Evolutionary conservation across 2,329 filamentous ascomycete genomes (phyloP).

Genomic region (Apiospora pterosperma): DNA sequence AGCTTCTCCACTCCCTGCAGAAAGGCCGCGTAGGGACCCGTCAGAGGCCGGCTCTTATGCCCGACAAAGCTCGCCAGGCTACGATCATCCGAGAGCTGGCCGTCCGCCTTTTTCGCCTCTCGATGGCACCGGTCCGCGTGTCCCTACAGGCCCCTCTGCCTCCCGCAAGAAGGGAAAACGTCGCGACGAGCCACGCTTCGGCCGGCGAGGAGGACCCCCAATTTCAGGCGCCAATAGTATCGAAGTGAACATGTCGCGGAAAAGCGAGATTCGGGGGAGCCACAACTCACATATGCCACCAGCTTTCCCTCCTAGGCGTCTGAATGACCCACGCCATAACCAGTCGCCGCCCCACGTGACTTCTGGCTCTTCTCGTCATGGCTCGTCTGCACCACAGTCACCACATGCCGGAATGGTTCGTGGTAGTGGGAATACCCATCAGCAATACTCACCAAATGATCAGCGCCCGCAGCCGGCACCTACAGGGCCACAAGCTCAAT

Average conservation of each 20-base stretch:
- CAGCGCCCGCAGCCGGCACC: conserved; percentile 62
- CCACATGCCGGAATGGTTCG: conserved; percentile 52
- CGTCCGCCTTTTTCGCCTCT: conserved; percentile 24
- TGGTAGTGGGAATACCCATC: conserved; percentile 47
- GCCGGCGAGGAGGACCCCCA: conserved; percentile 28
- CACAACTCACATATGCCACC: conserved; percentile 30
- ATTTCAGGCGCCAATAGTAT: conserved; percentile 46
- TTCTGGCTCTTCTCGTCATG: conserved; percentile 50
- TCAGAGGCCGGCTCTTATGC: conserved; percentile 22
- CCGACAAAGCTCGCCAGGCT: conserved; percentile 19
- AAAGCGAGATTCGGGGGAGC: conserved; percentile 34
- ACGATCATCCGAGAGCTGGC: conserved; percentile 19
- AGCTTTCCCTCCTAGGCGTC: conserved; percentile 34
- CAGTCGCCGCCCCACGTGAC: conserved; percentile 57
- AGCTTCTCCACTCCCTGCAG: conserved; percentile 22
- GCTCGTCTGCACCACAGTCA: conserved; percentile 58
- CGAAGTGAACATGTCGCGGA: conserved; percentile 45
- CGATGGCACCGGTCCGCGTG: conserved; percentile 14
- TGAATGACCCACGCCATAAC: conserved; percentile 30
- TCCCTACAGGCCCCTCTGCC: conserved; percentile 20
- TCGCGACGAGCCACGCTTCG: conserved; percentile 36
- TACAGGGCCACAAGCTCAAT: conserved; percentile 44
- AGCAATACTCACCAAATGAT: conserved; percentile 38
- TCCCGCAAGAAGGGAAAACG: conserved; percentile 33
- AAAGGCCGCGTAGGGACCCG: conserved; percentile 17